Evolutionary conservation across 352 stramenopile genomes (phyloP).

Genomic region (Pythium monospermum): DNA sequence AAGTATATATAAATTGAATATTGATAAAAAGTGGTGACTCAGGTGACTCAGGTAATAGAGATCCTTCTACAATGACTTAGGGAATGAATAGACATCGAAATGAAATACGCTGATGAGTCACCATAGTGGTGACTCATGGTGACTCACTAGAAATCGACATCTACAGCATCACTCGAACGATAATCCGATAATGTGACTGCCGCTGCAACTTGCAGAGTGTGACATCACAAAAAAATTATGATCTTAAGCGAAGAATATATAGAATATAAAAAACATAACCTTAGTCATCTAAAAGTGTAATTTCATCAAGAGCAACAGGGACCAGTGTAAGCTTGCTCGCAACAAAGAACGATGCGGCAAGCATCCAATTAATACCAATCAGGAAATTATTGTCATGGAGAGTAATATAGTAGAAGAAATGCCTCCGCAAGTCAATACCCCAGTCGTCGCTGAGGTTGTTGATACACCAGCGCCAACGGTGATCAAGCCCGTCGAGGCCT

Average conservation of each 20-base stretch:
- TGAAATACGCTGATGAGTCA: constrained; percentile 14
- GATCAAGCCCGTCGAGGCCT: constrained; percentile 20
- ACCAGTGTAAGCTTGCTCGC: constrained; percentile 18
- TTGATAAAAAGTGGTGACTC: constrained; percentile 8
- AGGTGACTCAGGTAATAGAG: constrained; percentile 10
- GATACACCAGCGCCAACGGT: constrained; percentile 24
- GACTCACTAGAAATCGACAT: constrained; percentile 12
- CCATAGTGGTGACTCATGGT: constrained; percentile 15
- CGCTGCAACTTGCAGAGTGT: neutral
- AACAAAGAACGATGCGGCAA: constrained; percentile 20
- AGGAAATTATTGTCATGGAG: constrained; percentile 13
- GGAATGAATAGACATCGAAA: constrained; percentile 16
- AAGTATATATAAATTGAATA: too few species aligned
- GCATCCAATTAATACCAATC: constrained; percentile 14
- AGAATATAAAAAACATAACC: constrained; percentile 18
- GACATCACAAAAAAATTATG: constrained; percentile 14
- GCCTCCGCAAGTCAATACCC: constrained; percentile 18
- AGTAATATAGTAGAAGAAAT: constrained; percentile 29
- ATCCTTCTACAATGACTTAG: constrained; percentile 12
- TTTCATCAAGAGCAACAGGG: constrained; percentile 17
- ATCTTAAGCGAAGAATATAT: constrained; percentile 13
- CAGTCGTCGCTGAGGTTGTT: constrained; percentile 20
- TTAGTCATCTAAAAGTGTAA: constrained; percentile 19
- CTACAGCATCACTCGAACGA: constrained; percentile 7
- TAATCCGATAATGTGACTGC: constrained; percentile 16